phyloP scores from a whole-genome alignment of 192 early-diverging fungal species.

The Thoreauomyces humboldtii region DNA sequence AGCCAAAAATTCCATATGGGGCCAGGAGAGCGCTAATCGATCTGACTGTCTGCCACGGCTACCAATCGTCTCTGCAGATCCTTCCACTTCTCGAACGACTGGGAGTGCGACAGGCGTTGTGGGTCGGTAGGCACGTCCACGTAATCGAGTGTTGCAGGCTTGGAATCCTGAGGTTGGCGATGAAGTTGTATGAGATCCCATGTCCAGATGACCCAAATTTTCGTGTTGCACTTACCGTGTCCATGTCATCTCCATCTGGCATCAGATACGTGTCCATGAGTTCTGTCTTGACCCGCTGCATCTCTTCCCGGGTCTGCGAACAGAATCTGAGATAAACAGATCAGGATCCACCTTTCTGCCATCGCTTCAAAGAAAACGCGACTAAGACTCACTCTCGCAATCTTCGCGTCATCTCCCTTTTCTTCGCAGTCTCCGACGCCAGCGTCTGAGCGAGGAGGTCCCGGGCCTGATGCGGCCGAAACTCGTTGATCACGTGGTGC shows the following conservation, averaged over 20 bases:
- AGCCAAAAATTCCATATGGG: too few species aligned
- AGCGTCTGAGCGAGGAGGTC: slow-evolving; percentile 11
- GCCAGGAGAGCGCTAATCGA: too few species aligned
- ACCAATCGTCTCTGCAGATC: slow-evolving; percentile 1
- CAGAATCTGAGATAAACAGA: background rate
- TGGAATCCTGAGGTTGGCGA: background rate
- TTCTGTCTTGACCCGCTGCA: background rate
- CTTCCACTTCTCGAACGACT: background rate
- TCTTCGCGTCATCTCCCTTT: background rate
- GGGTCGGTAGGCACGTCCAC: too few species aligned
- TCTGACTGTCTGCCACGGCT: background rate
- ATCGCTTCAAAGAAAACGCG: too few species aligned
- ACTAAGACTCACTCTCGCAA: background rate
- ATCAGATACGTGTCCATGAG: background rate
- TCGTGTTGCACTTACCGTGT: background rate
- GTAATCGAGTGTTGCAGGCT: background rate
- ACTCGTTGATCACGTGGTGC: slow-evolving; percentile 83
- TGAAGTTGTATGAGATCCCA: background rate
- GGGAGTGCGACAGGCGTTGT: too few species aligned
- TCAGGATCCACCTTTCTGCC: too few species aligned
- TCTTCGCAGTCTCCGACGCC: slow-evolving; percentile 9
- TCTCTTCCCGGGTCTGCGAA: slow-evolving; percentile 1
- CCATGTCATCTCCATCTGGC: background rate
- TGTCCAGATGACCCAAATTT: background rate
- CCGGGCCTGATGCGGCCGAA: slow-evolving; percentile 68